These are phyloP conservation scores for Chaetomiaceae sp. DNA, from an alignment of 2,329 filamentous ascomycete genomes.

Conservation along the genomic window DNA sequence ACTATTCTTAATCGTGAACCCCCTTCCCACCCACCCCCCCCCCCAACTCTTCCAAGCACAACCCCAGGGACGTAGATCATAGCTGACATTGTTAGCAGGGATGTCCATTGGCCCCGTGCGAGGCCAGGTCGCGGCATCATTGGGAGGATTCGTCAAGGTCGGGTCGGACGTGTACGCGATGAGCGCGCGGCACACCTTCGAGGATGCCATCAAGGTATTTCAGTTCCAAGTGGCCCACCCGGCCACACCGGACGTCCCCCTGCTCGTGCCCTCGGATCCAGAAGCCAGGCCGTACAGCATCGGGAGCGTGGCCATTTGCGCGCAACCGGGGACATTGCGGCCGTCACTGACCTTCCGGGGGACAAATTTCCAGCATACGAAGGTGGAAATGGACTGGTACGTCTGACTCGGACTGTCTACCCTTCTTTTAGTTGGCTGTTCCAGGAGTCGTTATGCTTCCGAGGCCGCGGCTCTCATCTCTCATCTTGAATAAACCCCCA, in stretches of 20 bases:
- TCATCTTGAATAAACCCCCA: too few relatives aligned
- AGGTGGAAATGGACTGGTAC: constrained; percentile 20
- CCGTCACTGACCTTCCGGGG: constrained; percentile 15
- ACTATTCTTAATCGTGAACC: too few relatives aligned
- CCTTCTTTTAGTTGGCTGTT: too few relatives aligned
- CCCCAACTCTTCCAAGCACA: too few relatives aligned
- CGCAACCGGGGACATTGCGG: constrained; percentile 3
- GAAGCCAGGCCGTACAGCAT: constrained; percentile 1
- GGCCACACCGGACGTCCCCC: constrained; percentile 7
- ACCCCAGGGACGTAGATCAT: too few relatives aligned
- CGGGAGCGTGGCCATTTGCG: constrained; percentile 8
- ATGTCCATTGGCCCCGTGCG: constrained; percentile 17
- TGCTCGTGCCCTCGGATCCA: constrained; percentile 2
- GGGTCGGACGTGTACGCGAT: constrained; percentile 11
- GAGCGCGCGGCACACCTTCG: constrained; percentile 17
- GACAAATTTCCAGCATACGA: not conserved
- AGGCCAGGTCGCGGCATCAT: constrained; percentile 11
- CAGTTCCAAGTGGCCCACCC: constrained; percentile 14
- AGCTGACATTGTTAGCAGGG: too few relatives aligned
- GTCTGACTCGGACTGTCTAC: too few relatives aligned
- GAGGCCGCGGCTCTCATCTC: too few relatives aligned
- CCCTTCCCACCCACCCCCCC: too few relatives aligned
- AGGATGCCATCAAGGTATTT: not conserved
- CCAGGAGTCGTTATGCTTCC: too few relatives aligned
- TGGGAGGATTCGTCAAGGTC: constrained; percentile 17